phyloP scores from a whole-genome alignment of 2,329 filamentous ascomycete genomes.

The Stylonectria norvegica region DNA sequence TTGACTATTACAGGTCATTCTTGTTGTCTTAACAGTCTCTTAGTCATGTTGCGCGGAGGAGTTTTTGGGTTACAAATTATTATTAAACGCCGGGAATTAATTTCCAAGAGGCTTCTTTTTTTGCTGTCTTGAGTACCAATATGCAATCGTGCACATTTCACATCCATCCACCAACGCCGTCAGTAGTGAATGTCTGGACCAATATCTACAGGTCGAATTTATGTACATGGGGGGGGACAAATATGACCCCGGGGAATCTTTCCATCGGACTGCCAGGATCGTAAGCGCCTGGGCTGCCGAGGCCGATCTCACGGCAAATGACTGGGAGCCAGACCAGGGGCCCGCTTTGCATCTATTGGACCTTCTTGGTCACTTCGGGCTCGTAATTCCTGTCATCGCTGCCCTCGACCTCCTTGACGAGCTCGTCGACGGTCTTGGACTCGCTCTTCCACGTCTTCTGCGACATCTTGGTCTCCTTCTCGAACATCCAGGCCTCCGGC shows the following conservation, averaged over 20 bases:
- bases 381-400: slow-evolving; percentile 49
- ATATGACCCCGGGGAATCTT: background rate
- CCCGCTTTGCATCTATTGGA: slow-evolving; percentile 10
- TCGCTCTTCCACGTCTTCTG: slow-evolving; percentile 77
- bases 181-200: slow-evolving; percentile 13
- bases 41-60: slow-evolving; percentile 18
- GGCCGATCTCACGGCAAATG: background rate
- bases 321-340: too few species aligned
- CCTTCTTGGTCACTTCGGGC: slow-evolving; percentile 44
- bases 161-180: slow-evolving; percentile 15
- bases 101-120: slow-evolving; percentile 5
- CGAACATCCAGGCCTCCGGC: slow-evolving; percentile 82
- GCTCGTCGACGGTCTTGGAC: slow-evolving; percentile 68
- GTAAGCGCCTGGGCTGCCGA: background rate
- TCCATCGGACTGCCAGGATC: too few species aligned
- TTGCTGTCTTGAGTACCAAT: slow-evolving; percentile 14
- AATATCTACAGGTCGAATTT: slow-evolving; percentile 15
- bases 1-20: too few species aligned
- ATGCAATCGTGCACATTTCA: slow-evolving; percentile 18
- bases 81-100: slow-evolving; percentile 13
- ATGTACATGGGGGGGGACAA: slow-evolving; percentile 16
- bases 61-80: slow-evolving; percentile 20
- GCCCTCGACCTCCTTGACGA: slow-evolving; percentile 68
- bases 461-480: slow-evolving; percentile 81
- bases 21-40: too few species aligned